A percentile compares a stretch with the other conserved stretches of the same genome.
phyloP scores from a whole-genome alignment of 768 basidiomycete genomes.

The Suillus bovinus region DNA sequence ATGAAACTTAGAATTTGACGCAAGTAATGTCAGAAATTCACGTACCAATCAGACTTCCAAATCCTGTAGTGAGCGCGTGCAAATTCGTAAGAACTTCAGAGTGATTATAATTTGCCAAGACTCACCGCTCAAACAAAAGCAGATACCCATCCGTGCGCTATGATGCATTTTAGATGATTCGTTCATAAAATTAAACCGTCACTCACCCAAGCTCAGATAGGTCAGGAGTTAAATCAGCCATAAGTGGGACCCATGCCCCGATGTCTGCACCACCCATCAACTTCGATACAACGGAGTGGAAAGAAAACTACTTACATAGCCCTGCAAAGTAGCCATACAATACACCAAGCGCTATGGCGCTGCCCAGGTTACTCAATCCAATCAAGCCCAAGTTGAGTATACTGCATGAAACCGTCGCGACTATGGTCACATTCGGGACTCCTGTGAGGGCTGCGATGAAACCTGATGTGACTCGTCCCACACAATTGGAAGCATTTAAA shows the following conservation, averaged over 20 bases:
- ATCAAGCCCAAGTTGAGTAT: constrained; percentile 46
- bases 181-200: neutral
- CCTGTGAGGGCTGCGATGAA: constrained; percentile 45
- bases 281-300: neutral
- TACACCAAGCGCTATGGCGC: constrained; percentile 40
- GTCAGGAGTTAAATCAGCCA: constrained; percentile 43
- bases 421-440: constrained; percentile 42
- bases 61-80: constrained; percentile 4
- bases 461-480: constrained; percentile 52
- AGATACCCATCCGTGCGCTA: constrained; percentile 32
- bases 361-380: constrained; percentile 34
- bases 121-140: constrained; percentile 9
- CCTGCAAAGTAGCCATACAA: constrained; percentile 52
- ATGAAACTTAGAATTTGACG: neutral
- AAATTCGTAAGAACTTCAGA: neutral
- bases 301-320: constrained; percentile 29
- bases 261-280: constrained; percentile 31
- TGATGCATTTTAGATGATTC: neutral
- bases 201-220: constrained; percentile 54
- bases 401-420: constrained; percentile 32
- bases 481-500: constrained; percentile 49
- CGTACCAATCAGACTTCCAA: constrained; percentile 23
- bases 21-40: constrained; percentile 10
- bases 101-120: neutral
- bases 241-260: constrained; percentile 39